These are phyloP conservation scores for Cyclanthera cordifolia DNA, from an alignment of 306 rosid genomes.

Conservation along the genomic window DNA sequence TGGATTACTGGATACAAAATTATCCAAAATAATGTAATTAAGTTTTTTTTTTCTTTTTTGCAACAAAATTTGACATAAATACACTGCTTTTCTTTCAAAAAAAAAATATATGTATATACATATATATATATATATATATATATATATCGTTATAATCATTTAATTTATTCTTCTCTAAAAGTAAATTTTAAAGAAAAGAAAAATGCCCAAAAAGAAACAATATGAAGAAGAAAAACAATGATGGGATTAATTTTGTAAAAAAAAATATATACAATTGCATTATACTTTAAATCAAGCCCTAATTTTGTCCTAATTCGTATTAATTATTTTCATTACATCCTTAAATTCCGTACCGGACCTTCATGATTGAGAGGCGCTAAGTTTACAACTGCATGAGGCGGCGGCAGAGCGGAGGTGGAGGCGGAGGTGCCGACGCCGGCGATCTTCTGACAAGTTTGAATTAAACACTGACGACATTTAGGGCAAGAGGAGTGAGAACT, in stretches of 20 bases:
- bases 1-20: no score
- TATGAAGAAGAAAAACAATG: not conserved
- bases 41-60: no score
- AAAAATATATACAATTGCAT: not conserved
- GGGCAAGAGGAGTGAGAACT: conserved; percentile 87
- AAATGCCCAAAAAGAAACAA: not conserved
- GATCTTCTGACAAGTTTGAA: conserved; percentile 68
- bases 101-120: no score
- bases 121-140: no score
- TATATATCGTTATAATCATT: no score
- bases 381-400: conserved; percentile 16
- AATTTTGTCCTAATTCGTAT: not conserved
- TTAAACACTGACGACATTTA: conserved; percentile 69
- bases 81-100: no score
- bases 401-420: conserved; percentile 21
- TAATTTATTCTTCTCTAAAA: no score
- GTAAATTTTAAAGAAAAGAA: no score
- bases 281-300: not conserved
- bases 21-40: no score
- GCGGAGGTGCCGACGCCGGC: conserved; percentile 25
- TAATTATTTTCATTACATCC: not conserved
- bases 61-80: no score
- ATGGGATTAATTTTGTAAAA: not conserved
- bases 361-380: conserved; percentile 52
- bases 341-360: conserved; percentile 30